Evolutionary conservation across 2,329 filamentous ascomycete genomes (phyloP), one percentile per base, ranked within the genome.

Genomic region (Neoarthrinium moseri): DNA sequence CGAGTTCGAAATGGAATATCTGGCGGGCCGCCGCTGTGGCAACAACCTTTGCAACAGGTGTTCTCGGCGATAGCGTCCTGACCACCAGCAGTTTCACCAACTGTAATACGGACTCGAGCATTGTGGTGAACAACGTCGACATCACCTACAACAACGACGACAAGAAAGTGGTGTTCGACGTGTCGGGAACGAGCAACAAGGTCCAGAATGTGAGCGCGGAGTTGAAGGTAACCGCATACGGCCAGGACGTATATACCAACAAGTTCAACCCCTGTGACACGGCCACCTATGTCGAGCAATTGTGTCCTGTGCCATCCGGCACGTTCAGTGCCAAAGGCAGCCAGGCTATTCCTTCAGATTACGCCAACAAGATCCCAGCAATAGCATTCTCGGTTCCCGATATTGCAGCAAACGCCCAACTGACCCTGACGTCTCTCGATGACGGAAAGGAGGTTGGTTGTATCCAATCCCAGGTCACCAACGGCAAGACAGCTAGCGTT

Each of bases 321-420:
- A 69, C 67, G 5, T 99, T 97, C 60, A 68, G 81, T 12, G 91
- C 92, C 6, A 70, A 72, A 34, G 92, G 91, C 37, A 71, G 70
- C 4, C 86, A 94, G 64, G 67, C 74, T 23, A 87, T 99, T 30
- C 87, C 91, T 13, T 68, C 78, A 0, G 60, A 83, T 50, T 92
- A 84, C 61, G 83, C 89, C 46, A 77, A 77, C 44, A 70, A 87
- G 68, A 92, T 99, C 32, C 94, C 94, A 2, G 72, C 81, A 3
- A 95, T 99, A 54, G 92, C 92, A 11, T 99, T 96, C 71, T 80
- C 81, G 50, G 76, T 99, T 24, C 94, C 94, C 40, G 91, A 99
- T 63, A 86, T 99, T 56, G 86, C 92, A 45, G 92, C 92, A 29
- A 71, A 86, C 58, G 94, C 91, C 26, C 94, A 84, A 35, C 72